Conservation (phyloP, 768 basidiomycete species). For the Tulasnella sp. region DNA sequence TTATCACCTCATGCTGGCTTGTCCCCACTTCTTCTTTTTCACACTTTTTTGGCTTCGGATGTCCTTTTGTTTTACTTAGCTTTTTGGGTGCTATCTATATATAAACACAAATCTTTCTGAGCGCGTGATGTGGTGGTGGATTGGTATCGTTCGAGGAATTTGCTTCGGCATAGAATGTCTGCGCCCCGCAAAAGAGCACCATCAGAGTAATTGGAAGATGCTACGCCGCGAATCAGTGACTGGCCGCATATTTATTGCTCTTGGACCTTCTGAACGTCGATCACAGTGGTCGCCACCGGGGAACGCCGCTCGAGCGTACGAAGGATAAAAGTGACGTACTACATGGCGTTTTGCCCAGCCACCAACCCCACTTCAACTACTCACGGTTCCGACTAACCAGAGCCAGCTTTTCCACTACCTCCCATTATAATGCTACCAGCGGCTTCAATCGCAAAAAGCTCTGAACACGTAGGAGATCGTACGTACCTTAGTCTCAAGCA, state of each 20-base stretch:
- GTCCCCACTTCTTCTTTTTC: neutral
- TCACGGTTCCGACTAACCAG: neutral
- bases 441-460: too few species aligned
- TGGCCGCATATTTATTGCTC: too few species aligned
- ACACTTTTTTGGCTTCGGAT: neutral
- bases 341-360: neutral
- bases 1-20: neutral
- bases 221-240: too few species aligned
- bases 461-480: neutral
- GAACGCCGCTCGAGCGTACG: neutral
- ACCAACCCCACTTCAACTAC: too few species aligned
- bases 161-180: too few species aligned
- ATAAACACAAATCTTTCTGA: neutral
- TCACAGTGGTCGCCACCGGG: too few species aligned
- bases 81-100: neutral
- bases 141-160: neutral
- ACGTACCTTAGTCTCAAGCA: neutral
- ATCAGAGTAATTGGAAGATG: neutral
- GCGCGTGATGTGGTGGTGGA: neutral
- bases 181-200: too few species aligned
- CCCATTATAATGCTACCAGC: too few species aligned
- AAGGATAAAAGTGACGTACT: neutral
- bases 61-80: neutral
- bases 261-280: too few species aligned
- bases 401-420: neutral